A percentile compares a stretch with the other conserved stretches of the same genome.
Evolutionary conservation across 371 early-diverging fungal species (phyloP).

Genomic region (Mucor saturninus): DNA sequence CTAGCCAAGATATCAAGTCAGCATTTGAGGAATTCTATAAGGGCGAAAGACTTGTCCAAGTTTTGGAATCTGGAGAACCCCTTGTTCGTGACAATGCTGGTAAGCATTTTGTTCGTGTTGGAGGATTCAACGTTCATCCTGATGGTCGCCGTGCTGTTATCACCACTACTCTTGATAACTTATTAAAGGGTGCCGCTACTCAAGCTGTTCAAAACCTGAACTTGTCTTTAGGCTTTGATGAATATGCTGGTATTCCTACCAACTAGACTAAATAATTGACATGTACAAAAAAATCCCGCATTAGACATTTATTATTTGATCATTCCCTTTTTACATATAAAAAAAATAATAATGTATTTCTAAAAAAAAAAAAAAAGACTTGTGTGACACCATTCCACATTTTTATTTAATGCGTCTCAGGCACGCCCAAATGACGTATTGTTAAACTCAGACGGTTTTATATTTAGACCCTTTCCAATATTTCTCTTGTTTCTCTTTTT

Average conservation of each 20-base stretch:
- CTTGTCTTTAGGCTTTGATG: conserved; percentile 76
- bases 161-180: conserved; percentile 93
- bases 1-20: conserved; percentile 65
- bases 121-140: conserved; percentile 88
- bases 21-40: conserved; percentile 76
- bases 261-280: conserved; percentile 27
- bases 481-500: conserved; percentile 6
- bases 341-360: neutral
- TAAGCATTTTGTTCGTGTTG: conserved; percentile 86
- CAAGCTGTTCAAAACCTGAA: conserved; percentile 94
- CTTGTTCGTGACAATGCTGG: conserved; percentile 87
- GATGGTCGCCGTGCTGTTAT: conserved; percentile 85
- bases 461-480: conserved; percentile 6
- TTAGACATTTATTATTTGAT: conserved; percentile 1
- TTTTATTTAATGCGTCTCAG: conserved; percentile 45
- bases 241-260: conserved; percentile 83
- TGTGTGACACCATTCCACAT: no score
- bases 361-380: conserved; percentile 6
- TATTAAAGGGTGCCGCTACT: conserved; percentile 96
- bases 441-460: no score
- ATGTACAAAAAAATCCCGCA: neutral
- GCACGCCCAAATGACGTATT: no score
- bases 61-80: conserved; percentile 74
- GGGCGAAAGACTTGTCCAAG: conserved; percentile 81
- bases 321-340: neutral